Evolutionary conservation across 2,329 filamentous ascomycete genomes (phyloP), one percentile per base, ranked within the genome.

Genomic region (Penicillium expansum): DNA sequence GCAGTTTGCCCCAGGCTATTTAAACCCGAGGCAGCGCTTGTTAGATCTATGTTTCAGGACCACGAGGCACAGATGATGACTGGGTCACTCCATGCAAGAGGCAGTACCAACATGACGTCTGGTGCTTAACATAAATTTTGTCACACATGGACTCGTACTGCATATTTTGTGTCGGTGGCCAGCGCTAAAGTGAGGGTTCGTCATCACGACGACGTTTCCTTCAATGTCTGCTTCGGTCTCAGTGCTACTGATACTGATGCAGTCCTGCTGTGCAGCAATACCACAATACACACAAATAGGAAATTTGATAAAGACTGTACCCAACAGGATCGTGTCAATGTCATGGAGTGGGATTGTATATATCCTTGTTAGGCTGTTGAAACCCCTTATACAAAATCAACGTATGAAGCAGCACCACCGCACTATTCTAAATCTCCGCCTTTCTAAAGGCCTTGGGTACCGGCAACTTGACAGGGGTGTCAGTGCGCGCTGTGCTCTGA

Each of bases 401-500:
- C 16, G 5, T 6, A 48, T 0, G 37, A 39, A 6, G 13, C 29
- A 32, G 32, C 38, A 24, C 14, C 14, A n/a, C 5, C 32, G n/a
- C n/a, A n/a, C 16, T 37, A 43, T 7, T 18, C 41, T 55, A 58
- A 32, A 39, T 42, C 44, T 48, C 58, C 16, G n/a, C 10, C 18
- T 52, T 52, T 16, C 49, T 53, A 22, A 65, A 66, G 6, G 58
- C 32, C 50, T 55, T 50, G 4, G 63, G 62, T 11, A 52, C 49
- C 14, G 69, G 69, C 51, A 71, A 30, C 2, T 41, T 48, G 24
- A 44, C 45, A 29, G 64, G 67, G 1, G 70, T 70, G 55, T 71
- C 58, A 13, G 56, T 55, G 0, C 70, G 63, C 29, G 44, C 37
- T 1, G 30, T 51, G 13, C 38, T 39, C 39, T 49, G 55, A 41